Evolutionary conservation across 75 land plant genomes (phyloP).

Genomic region (Adiantum capillusveneris): DNA sequence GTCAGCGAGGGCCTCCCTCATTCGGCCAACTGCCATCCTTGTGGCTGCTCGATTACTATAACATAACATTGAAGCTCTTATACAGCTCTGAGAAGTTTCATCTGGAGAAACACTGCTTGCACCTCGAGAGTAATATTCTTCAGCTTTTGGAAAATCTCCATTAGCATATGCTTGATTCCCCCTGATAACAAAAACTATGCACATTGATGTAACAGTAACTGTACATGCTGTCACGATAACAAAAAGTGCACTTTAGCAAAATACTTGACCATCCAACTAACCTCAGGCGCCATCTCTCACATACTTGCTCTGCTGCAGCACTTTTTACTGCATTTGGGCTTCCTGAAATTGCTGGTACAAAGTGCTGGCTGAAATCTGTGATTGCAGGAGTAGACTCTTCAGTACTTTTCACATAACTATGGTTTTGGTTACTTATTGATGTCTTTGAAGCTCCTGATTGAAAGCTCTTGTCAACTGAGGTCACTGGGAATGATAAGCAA

Average conservation of each 20-base stretch:
- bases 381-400: neutral
- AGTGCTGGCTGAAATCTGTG: neutral
- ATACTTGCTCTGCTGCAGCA: slow-evolving; percentile 68
- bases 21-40: slow-evolving; percentile 84
- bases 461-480: too few relatives aligned
- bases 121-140: slow-evolving; percentile 89
- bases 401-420: neutral
- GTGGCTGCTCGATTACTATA: slow-evolving; percentile 98
- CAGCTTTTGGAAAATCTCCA: slow-evolving; percentile 75
- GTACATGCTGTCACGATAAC: neutral
- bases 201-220: neutral
- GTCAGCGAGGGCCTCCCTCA: slow-evolving; percentile 83
- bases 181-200: slow-evolving; percentile 27
- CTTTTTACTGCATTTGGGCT: slow-evolving; percentile 14
- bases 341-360: slow-evolving; percentile 6
- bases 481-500: too few relatives aligned
- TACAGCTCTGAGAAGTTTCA: slow-evolving; percentile 61
- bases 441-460: too few relatives aligned
- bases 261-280: slow-evolving; percentile 8
- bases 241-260: neutral
- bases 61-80: slow-evolving; percentile 83
- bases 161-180: slow-evolving; percentile 94
- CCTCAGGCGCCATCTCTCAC: slow-evolving; percentile 93
- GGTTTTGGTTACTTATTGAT: neutral
- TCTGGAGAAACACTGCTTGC: slow-evolving; percentile 56